Evolutionary conservation across 257 asterid genomes (phyloP), one percentile per base, ranked within the genome.

Genomic region (Craterostigma plantagineum): DNA sequence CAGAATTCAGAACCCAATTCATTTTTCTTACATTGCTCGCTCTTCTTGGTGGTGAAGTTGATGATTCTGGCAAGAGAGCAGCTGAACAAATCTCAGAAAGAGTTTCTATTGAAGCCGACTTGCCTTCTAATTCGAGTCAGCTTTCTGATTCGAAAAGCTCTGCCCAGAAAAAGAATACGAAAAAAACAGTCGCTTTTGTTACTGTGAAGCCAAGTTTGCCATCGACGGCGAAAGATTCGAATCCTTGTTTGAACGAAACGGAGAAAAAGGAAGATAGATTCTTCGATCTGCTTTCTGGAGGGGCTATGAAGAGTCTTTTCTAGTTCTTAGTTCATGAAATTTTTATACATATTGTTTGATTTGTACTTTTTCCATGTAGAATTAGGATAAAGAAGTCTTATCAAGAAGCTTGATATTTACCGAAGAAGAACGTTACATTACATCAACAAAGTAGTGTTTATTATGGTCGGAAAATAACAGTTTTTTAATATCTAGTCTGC

Each of bases 141-240:
- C 6, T 23, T 23, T 23, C 30, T 23, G 30, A 23, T 23, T 23
- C n/a, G n/a, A n/a, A n/a, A n/a, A n/a, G n/a, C n/a, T n/a, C 30
- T 23, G 6, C 30, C 30, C 30, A 6, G 2, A 23, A 23, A 23
- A 52, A 42, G 11, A 53, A 40, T 33, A 51, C 64, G 2, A 63
- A 57, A 58, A 61, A 59, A 46, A 68, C 50, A 52, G 94, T 81
- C 14, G 94, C 96, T 0, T 85, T 81, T 54, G 62, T 85, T 30
- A 50, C 92, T 0, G 65, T 81, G 46, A 71, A 64, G 52, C 75
- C 54, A 49, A 71, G 73, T 7, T 40, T 54, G 12, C 49, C 71
- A 11, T 46, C 76, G n/a, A 27, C 69, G 17, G 34, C 63, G 16
- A 40, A 46, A 18, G 68, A 60, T 39, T 45, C 58, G 18, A 55